Evolutionary conservation across 805 yeast genomes (phyloP), one percentile per base, ranked within the genome.

Genomic region (Monosporozyma aerobia): DNA sequence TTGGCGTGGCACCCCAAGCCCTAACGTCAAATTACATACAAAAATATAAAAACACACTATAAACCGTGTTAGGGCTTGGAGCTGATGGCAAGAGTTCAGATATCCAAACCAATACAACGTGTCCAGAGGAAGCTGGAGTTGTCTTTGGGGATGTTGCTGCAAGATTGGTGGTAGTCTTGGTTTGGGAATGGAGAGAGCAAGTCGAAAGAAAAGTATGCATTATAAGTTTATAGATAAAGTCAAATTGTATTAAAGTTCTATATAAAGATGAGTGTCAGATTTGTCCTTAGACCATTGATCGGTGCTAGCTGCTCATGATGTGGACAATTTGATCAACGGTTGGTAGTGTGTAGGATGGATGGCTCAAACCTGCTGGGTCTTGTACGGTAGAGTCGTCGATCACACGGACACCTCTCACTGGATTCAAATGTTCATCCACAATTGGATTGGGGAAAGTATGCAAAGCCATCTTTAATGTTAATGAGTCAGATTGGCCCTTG

Each of bases 401-500:
- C 5, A 14, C 27, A 22, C 49, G 41, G 27, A 47, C 6, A 5
- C n/a, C 33, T 35, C 39, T 33, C 29, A 14, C 29, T 13, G 43
- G 39, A 10, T 25, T 11, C 5, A 13, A 13, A 10, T 11, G 9
- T 27, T 47, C 50, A 29, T 27, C 35, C 14, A 47, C 29, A n/a
- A 47, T 39, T 6, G 50, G 50, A 25, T 47, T 47, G 10, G 22
- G 6, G 27, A 47, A 47, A 9, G n/a, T n/a, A 27, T 47, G 44
- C 16, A 40, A 16, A 29, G 35, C 48, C 53, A 50, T 47, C 37
- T 29, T 47, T 9, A 50, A 22, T 4, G 55, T 50, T 25, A 53
- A 43, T 22, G 53, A 39, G 9, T 32, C 51, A 32, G 35, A n/a
- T 10, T 25, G 43, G 23, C 5, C 16, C 14, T 48, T 49, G 8